Evolutionary conservation across 2,329 filamentous ascomycete species (phyloP).

Genomic region (Arthrobotrys entomopaga): DNA sequence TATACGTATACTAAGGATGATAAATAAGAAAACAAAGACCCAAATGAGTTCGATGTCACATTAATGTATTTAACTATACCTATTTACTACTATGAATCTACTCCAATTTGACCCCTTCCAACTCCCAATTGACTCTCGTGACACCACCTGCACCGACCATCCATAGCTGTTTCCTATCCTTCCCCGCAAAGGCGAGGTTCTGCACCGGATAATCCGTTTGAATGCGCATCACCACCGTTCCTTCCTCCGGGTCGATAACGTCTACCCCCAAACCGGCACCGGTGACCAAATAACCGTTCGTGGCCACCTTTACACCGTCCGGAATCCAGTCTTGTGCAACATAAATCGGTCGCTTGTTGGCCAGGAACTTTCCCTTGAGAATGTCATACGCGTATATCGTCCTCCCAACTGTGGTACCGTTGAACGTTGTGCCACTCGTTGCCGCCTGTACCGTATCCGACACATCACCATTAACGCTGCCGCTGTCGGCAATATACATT

Average conservation of each 20-base stretch:
- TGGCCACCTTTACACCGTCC: slow-evolving; percentile 64
- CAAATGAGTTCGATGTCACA: background rate
- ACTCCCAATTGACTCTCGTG: slow-evolving; percentile 60
- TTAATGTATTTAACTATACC: slow-evolving; percentile 13
- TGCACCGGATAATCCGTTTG: slow-evolving; percentile 65
- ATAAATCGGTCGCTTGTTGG: slow-evolving; percentile 63
- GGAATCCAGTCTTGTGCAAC: slow-evolving; percentile 62
- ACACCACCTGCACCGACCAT: slow-evolving; percentile 63
- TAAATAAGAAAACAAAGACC: too few relatives aligned
- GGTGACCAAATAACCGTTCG: slow-evolving; percentile 63
- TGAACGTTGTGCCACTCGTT: slow-evolving; percentile 55
- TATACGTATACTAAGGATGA: too few relatives aligned
- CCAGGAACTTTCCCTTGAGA: slow-evolving; percentile 60
- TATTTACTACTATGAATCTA: slow-evolving; percentile 12
- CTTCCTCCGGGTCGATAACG: slow-evolving; percentile 61
- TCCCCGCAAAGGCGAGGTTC: slow-evolving; percentile 64
- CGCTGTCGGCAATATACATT: slow-evolving; percentile 64
- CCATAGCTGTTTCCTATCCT: slow-evolving; percentile 62
- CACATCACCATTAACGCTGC: slow-evolving; percentile 58
- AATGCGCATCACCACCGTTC: slow-evolving; percentile 62
- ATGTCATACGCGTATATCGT: slow-evolving; percentile 63
- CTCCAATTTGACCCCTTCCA: slow-evolving; percentile 16
- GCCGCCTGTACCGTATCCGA: slow-evolving; percentile 56
- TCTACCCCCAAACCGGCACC: slow-evolving; percentile 61
- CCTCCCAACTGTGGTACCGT: slow-evolving; percentile 60